phyloP scores from a whole-genome alignment of 768 basidiomycete genomes.

The Exsudoporus frostii region DNA sequence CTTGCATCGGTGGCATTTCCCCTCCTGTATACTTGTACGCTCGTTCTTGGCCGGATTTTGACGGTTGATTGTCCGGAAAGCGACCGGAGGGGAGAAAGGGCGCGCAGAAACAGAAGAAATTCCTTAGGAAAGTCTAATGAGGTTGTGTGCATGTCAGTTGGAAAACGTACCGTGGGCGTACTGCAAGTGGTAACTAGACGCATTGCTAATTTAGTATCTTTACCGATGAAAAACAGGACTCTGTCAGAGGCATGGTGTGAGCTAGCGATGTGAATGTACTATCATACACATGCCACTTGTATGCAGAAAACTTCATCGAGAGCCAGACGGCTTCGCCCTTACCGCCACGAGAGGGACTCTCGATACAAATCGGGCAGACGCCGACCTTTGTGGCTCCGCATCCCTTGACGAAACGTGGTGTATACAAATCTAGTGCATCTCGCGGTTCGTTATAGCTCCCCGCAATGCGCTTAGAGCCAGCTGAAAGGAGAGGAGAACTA shows the following conservation, averaged over 20 bases:
- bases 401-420: constrained; percentile 73
- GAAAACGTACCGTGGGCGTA: constrained; percentile 62
- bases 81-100: constrained; percentile 76
- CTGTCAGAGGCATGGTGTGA: constrained; percentile 13
- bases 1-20: constrained; percentile 73
- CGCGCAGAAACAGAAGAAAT: constrained; percentile 64
- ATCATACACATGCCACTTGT: constrained; percentile 60
- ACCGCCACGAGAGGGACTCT: constrained; percentile 58
- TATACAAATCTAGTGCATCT: constrained; percentile 65
- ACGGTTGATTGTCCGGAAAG: constrained; percentile 51
- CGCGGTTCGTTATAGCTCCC: constrained; percentile 63
- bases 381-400: constrained; percentile 67
- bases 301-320: constrained; percentile 77
- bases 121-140: constrained; percentile 40
- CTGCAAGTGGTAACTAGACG: constrained; percentile 74
- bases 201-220: constrained; percentile 5
- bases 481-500: constrained; percentile 19
- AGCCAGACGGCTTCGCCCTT: constrained; percentile 65
- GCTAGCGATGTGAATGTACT: not conserved
- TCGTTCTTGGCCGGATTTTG: constrained; percentile 55
- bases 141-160: not conserved
- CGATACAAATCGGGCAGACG: constrained; percentile 74
- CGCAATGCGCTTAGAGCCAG: constrained; percentile 24
- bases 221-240: constrained; percentile 6
- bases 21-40: constrained; percentile 56